Evolutionary conservation across 495 filamentous ascomycete species (phyloP).

Genomic region (Hypoxylon lienhwacheense): DNA sequence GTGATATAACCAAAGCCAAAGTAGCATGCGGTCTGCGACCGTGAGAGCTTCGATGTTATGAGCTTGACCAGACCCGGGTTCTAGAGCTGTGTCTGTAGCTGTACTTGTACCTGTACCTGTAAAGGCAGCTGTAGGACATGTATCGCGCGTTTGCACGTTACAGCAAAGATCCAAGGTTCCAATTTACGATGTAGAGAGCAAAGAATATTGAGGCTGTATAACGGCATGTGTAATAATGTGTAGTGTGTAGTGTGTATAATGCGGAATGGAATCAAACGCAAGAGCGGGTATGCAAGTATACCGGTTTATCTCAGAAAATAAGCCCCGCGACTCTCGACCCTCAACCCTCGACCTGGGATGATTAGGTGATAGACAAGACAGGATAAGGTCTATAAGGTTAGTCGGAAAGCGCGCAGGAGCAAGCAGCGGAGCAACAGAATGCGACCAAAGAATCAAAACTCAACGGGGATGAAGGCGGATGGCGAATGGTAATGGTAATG

Average conservation of each 20-base stretch:
- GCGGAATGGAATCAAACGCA: constrained; percentile 34
- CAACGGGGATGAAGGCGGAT: constrained; percentile 25
- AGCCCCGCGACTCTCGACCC: constrained; percentile 32
- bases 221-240: background rate
- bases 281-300: constrained; percentile 39
- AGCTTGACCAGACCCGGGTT: too few species aligned
- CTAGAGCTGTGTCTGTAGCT: background rate
- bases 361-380: constrained; percentile 21
- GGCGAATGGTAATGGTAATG: constrained; percentile 35
- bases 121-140: constrained; percentile 5
- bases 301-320: constrained; percentile 31
- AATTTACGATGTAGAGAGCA: background rate
- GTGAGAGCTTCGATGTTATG: too few species aligned
- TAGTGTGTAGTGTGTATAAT: constrained; percentile 29
- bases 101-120: constrained; percentile 1
- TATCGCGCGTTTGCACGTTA: constrained; percentile 19
- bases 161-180: background rate
- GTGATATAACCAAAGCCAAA: background rate
- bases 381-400: constrained; percentile 21
- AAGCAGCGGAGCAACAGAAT: constrained; percentile 32
- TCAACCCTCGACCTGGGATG: too few species aligned
- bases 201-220: constrained; percentile 2
- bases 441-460: constrained; percentile 33
- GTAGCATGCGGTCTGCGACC: background rate
- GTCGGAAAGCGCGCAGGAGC: constrained; percentile 34